Conservation (phyloP, 805 yeast species). For the Sugiyamaella lignohabitans region DNA sequence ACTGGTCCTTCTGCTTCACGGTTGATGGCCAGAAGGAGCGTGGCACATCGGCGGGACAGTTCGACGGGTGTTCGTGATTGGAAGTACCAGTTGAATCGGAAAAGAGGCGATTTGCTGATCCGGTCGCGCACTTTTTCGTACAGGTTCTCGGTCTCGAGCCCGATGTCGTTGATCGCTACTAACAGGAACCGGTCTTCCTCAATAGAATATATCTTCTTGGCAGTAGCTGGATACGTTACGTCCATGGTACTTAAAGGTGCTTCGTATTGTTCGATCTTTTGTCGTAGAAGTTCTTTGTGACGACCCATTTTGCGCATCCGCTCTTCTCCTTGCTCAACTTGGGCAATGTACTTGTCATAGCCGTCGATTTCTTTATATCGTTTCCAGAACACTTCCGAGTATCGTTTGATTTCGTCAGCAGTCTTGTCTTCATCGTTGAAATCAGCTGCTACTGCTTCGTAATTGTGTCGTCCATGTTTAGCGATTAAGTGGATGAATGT, state of each 20-base stretch:
- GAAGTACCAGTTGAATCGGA: constrained; percentile 81
- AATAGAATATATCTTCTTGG: constrained; percentile 65
- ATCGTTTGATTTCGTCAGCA: constrained; percentile 67
- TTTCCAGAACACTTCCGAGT: constrained; percentile 74
- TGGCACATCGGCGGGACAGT: constrained; percentile 72
- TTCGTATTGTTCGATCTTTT: constrained; percentile 60
- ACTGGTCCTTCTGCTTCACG: constrained; percentile 55
- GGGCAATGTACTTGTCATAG: constrained; percentile 72
- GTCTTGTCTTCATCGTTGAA: constrained; percentile 66
- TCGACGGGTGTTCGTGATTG: constrained; percentile 74
- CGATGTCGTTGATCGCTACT: constrained; percentile 68
- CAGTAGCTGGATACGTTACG: constrained; percentile 66
- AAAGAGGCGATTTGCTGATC: constrained; percentile 63
- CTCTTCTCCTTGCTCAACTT: constrained; percentile 86
- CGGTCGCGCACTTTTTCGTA: constrained; percentile 70
- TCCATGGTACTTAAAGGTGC: constrained; percentile 72
- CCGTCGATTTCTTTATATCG: constrained; percentile 77
- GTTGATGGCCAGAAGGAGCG: constrained; percentile 66
- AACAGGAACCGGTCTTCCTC: constrained; percentile 86
- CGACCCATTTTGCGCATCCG: constrained; percentile 53
- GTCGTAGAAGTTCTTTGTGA: constrained; percentile 72
- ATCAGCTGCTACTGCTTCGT: constrained; percentile 63
- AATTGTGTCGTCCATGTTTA: constrained; percentile 72
- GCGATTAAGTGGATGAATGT: constrained; percentile 68
- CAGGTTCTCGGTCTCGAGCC: constrained; percentile 68